These are phyloP conservation scores for Trifolium repens DNA, from an alignment of 306 rosid species.

Conservation along the genomic window DNA sequence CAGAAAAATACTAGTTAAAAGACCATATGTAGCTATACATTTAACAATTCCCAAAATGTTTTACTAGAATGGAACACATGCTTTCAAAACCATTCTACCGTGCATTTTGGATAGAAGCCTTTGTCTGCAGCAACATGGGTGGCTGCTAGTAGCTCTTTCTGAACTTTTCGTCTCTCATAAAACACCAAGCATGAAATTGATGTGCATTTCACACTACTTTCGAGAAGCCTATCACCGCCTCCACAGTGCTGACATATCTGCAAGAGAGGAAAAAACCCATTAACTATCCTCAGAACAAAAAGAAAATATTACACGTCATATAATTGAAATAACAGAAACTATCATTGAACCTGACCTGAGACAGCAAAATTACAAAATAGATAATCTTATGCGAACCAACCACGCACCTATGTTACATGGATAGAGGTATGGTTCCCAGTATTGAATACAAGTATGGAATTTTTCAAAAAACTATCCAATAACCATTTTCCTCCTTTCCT, in stretches of 20 bases:
- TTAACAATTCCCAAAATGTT: not conserved
- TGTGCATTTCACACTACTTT: conserved; percentile 75
- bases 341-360: conserved; percentile 4
- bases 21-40: not conserved
- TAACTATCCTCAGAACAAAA: conserved; percentile 6
- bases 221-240: conserved; percentile 74
- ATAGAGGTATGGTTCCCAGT: not conserved
- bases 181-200: conserved; percentile 86
- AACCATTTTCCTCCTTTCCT: too few species aligned
- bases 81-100: conserved; percentile 77
- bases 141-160: conserved; percentile 78
- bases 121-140: conserved; percentile 67
- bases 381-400: conserved; percentile 22
- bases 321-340: conserved; percentile 27
- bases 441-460: too few species aligned
- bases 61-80: not conserved
- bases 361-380: conserved; percentile 26
- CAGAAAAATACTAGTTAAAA: not conserved
- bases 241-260: conserved; percentile 94
- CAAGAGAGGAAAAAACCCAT: conserved; percentile 18
- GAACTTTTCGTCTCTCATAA: conserved; percentile 80
- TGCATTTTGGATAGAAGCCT: conserved; percentile 75
- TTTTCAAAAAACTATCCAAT: too few species aligned
- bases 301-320: not conserved
- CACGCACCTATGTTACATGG: not conserved